Conservation (phyloP, 805 yeast species). For the Yarrowia sp. region DNA sequence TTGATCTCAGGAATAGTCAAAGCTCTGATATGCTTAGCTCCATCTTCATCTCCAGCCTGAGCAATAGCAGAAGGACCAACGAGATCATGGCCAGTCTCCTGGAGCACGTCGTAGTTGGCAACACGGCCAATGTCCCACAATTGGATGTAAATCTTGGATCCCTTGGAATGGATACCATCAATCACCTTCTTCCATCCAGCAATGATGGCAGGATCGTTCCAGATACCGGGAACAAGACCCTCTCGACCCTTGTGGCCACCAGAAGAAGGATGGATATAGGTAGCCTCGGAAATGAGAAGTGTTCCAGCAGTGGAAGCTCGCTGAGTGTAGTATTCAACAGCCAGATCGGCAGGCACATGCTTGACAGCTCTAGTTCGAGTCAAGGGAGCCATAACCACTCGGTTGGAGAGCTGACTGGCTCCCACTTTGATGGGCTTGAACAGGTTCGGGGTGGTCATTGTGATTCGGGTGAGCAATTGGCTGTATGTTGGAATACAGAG, state of each 20-base stretch:
- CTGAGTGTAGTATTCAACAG: slow-evolving; percentile 60
- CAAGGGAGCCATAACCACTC: slow-evolving; percentile 59
- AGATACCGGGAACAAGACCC: slow-evolving; percentile 52
- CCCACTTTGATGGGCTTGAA: slow-evolving; percentile 54
- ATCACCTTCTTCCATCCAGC: slow-evolving; percentile 74
- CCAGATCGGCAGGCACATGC: slow-evolving; percentile 56
- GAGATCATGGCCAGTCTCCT: slow-evolving; percentile 2
- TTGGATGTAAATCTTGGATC: slow-evolving; percentile 52
- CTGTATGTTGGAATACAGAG: too few species aligned
- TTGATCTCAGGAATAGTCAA: slow-evolving; percentile 57
- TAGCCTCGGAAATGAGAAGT: slow-evolving; percentile 64
- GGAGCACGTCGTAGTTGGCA: slow-evolving; percentile 24
- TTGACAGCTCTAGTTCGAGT: slow-evolving; percentile 55
- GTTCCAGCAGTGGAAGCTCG: slow-evolving; percentile 65
- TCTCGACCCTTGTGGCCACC: slow-evolving; percentile 42
- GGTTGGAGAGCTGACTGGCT: slow-evolving; percentile 48
- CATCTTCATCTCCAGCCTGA: slow-evolving; percentile 35
- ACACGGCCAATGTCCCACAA: slow-evolving; percentile 57
- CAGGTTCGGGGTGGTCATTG: slow-evolving; percentile 36
- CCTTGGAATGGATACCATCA: slow-evolving; percentile 56
- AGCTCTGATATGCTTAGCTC: slow-evolving; percentile 45
- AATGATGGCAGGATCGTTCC: slow-evolving; percentile 76
- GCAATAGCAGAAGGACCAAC: slow-evolving; percentile 36
- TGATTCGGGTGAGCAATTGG: not conserved
- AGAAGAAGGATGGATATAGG: slow-evolving; percentile 46